These are phyloP conservation scores for Suhomyces panamericanus DNA, from an alignment of 1,139 yeast species.

Conservation along the genomic window DNA sequence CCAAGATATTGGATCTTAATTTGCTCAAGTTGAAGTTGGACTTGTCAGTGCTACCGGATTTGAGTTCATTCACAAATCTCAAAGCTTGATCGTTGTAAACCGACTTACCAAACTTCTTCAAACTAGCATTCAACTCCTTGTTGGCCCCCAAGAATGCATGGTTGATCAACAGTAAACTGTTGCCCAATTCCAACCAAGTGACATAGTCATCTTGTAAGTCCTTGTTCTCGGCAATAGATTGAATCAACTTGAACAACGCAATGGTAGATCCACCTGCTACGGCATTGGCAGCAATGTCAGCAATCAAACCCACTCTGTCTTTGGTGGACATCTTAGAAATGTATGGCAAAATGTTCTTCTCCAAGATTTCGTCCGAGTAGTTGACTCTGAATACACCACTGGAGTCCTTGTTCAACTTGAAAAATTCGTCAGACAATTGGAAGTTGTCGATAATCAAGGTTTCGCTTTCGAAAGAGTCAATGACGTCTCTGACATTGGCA, in stretches of 20 bases:
- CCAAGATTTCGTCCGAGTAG: slow-evolving; percentile 53
- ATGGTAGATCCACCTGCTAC: slow-evolving; percentile 55
- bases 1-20: slow-evolving; percentile 52
- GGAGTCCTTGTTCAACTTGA: slow-evolving; percentile 64
- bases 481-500: slow-evolving; percentile 22
- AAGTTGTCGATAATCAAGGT: slow-evolving; percentile 25
- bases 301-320: slow-evolving; percentile 67
- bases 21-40: slow-evolving; percentile 48
- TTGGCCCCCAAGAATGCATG: slow-evolving; percentile 49
- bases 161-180: slow-evolving; percentile 42
- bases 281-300: slow-evolving; percentile 63
- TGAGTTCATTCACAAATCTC: slow-evolving; percentile 28
- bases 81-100: slow-evolving; percentile 44
- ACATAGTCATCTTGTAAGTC: slow-evolving; percentile 52
- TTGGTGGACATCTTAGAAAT: slow-evolving; percentile 49
- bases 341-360: slow-evolving; percentile 42
- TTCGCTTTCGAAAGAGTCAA: slow-evolving; percentile 33
- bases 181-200: slow-evolving; percentile 66
- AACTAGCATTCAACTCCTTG: slow-evolving; percentile 31
- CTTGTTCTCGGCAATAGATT: slow-evolving; percentile 39
- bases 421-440: slow-evolving; percentile 32
- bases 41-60: slow-evolving; percentile 19
- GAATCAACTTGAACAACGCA: slow-evolving; percentile 47
- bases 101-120: slow-evolving; percentile 41
- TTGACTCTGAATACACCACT: slow-evolving; percentile 68